Evolutionary conservation across 306 rosid genomes (phyloP).

Genomic region (Vachellia pachyceras): DNA sequence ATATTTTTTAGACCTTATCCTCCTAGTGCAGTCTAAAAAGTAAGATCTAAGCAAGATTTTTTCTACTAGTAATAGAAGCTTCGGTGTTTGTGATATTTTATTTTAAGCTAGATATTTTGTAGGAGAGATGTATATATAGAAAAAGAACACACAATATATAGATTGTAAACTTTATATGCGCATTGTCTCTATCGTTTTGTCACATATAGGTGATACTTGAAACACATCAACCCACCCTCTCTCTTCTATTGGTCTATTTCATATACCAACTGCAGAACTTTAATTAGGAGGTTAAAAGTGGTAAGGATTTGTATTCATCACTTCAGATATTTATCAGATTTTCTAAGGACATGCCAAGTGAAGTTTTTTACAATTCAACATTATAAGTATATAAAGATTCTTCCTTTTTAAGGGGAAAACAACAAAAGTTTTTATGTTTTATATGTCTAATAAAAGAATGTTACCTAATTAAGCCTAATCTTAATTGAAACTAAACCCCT

Average conservation of each 20-base stretch:
- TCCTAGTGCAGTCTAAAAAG: too few relatives aligned
- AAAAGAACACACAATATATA: neutral
- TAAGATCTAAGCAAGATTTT: too few relatives aligned
- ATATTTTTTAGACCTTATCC: too few relatives aligned
- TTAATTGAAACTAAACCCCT: neutral
- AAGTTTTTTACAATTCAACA: neutral
- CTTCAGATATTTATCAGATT: neutral
- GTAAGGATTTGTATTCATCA: neutral
- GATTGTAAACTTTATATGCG: neutral
- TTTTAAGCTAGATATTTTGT: neutral
- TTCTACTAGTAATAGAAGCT: too few relatives aligned
- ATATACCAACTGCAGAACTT: neutral
- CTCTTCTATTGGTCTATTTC: neutral
- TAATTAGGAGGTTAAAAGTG: neutral
- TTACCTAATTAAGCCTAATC: neutral
- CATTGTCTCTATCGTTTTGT: neutral
- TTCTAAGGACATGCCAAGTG: neutral
- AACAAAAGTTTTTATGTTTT: neutral
- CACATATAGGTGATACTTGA: neutral
- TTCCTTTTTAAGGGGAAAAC: neutral
- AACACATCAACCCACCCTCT: neutral
- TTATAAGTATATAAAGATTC: neutral
- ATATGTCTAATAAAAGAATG: neutral
- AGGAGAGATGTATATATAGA: neutral
- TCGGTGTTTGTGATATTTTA: neutral